Base-by-base conservation (phyloP, 129 eudicot species). In the Escallonia rubra region DNA sequence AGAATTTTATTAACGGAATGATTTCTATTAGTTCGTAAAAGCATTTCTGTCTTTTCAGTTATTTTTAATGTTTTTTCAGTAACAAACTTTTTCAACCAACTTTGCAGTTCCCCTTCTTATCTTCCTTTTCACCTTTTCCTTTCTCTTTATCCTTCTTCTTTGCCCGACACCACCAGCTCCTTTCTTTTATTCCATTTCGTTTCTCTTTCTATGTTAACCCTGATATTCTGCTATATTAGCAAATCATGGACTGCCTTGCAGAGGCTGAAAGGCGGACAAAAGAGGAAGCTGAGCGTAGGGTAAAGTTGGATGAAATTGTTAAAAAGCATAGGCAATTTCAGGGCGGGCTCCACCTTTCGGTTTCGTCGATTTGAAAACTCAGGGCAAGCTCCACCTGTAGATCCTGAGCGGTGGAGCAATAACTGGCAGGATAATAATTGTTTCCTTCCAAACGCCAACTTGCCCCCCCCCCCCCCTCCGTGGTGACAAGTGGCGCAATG, bases 211-310 rank as follows among this genome's bases (percentile, higher is more conserved):
- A n/a, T n/a, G n/a, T 71, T 48, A 34, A 10, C 7, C 53, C 42
- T 62, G 7, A 10, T 4, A 38, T 10, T 7, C 14, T 11, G 47
- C 8, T 14, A 23, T 23, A 23, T 23, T 23, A 23, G 34, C 34
- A 23, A 23, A 3, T 44, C 45, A 41, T 16, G n/a, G 13, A 2
- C 2, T 3, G 3, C 11, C 38, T n/a, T 77, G 70, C 85, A 91
- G 97, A 87, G 94, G 87, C 89, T 57, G 97, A 87, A 80, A 83
- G 80, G 77, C 76, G 71, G 2, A 87, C 74, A 72, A 87, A 74
- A 73, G 93, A 87, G 66, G 97, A 88, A 55, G 86, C 86, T 3
- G 97, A 83, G 73, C 74, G 72, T 2, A 74, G 72, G 73, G 96
- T 88, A 1, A 91, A 81, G 73, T 63, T 91, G 71, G 96, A 85